Evolutionary conservation across 306 rosid genomes (phyloP), one percentile per base, ranked within the genome.

Genomic region (Medicago arabica): DNA sequence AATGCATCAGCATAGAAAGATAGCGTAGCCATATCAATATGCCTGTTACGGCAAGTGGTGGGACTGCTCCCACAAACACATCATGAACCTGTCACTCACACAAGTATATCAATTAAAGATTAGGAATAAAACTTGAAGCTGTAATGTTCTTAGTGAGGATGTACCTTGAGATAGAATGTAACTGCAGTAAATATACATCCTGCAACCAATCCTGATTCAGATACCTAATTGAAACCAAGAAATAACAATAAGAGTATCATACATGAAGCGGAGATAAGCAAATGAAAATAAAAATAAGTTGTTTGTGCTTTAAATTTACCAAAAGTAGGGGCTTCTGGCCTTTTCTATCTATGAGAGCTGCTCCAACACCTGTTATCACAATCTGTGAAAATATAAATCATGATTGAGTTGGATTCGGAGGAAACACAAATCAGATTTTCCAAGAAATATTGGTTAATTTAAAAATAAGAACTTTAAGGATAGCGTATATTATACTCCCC

Each of bases 241-340:
- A 31, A 31, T 23, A 72, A 78, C 28, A 62, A 57, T n/a, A 39
- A 77, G 62, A 51, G 34, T 57, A 60, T 66, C 31, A 77, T 55
- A 62, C 36, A n/a, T 7, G 51, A 72, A 86, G 44, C 55, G 64
- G 28, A n/a, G n/a, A 19, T 28, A 74, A 57, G 23, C 12, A 79
- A 34, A 40, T 4, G 15, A 75, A 53, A 75, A 38, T 75, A 50
- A 36, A 70, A 58, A 64, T 64, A 39, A 17, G 61, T 6, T 68
- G 5, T 55, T 41, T 34, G 46, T 16, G 18, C 38, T 68, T 72
- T 16, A 41, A 60, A 67, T 53, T 71, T 87, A 89, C 98, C 90
- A 95, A 60, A 59, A 90, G 71, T 31, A 95, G 87, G 69, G 97
- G 98, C 88, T 92, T 95, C 83, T 96, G 86, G 81, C 97, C 97